phyloP scores from a whole-genome alignment of 2,329 filamentous ascomycete species.

The Septoria linicola region DNA sequence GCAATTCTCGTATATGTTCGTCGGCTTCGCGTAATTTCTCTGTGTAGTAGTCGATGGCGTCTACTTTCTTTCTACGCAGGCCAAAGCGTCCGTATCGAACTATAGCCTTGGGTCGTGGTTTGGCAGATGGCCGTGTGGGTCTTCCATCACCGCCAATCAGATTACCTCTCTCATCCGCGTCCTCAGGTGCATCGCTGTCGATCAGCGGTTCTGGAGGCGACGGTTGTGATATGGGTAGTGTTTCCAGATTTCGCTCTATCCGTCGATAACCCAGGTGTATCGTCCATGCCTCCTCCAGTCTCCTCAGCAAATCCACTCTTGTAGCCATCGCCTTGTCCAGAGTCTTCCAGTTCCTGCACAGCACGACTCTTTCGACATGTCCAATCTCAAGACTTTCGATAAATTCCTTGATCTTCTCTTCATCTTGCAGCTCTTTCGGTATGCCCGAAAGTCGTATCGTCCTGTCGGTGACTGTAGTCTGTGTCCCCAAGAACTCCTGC shows the following conservation, averaged over 20 bases:
- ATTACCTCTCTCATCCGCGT: conserved; percentile 35
- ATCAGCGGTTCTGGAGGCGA: conserved; percentile 38
- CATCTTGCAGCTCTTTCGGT: conserved; percentile 72
- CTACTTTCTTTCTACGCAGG: conserved; percentile 69
- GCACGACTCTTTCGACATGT: conserved; percentile 79
- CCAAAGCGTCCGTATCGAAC: conserved; percentile 78
- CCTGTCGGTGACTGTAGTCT: conserved; percentile 92
- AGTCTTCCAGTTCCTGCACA: conserved; percentile 84
- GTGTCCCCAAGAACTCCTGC: conserved; percentile 87
- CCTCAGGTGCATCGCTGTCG: conserved; percentile 24
- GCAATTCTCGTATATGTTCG: conserved; percentile 66
- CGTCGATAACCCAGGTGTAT: conserved; percentile 64
- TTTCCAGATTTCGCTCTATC: conserved; percentile 49
- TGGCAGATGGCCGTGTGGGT: conserved; percentile 48
- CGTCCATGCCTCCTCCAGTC: conserved; percentile 81
- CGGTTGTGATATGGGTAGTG: conserved; percentile 53
- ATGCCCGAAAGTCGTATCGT: conserved; percentile 91
- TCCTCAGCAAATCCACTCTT: conserved; percentile 64
- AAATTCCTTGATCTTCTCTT: conserved; percentile 79
- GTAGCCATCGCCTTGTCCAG: conserved; percentile 72
- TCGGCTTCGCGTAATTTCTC: conserved; percentile 79
- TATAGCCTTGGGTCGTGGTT: conserved; percentile 64
- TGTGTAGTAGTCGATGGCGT: conserved; percentile 93
- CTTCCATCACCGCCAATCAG: conserved; percentile 20
- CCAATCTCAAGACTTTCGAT: conserved; percentile 87